Base-by-base conservation (phyloP, 352 stramenopile genomes). In the Globisporangium sylvaticum region DNA sequence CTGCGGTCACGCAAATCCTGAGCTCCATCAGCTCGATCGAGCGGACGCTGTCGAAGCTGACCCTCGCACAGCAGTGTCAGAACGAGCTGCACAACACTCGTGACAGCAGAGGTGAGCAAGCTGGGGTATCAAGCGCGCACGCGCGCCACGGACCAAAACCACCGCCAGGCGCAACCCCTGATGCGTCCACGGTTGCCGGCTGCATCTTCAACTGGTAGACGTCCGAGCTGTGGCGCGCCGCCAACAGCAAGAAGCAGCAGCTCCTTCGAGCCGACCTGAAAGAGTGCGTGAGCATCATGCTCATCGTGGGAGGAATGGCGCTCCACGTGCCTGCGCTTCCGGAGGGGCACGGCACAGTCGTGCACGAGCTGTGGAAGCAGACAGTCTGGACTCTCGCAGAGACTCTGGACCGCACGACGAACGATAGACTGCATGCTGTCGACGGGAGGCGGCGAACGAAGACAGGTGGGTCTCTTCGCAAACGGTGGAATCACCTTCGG, bases 211-310 rank as follows among this genome's bases (percentile, higher is more conserved):
- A 63, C 29, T 64, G 55, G 55, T 63, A 67, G 22, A 56, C 44
- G 7, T 25, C 59, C 2, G 31, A 67, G 55, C 54, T 64, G 42
- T 71, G 66, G 42, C 24, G 44, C 24, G 64, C 61, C 31, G 62
- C 67, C 58, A 62, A 39, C 9, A 24, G 52, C 25, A 66, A 66
- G 20, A 68, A 68, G 39, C 46, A 65, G 37, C 56, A 72, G 29
- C 62, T 66, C 52, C 18, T 52, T 10, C 67, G 61, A 22, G 55
- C 55, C 27, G 55, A 68, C 27, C 54, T 65, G 31, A 72, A 72
- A 53, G 56, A 44, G 42, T 60, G 57, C 57, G 29, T 68, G 14
- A 72, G 59, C n/a, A 65, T 71, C 25, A 68, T 72, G 62, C 39
- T 59, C 1, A 46, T 67, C 1, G 18, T 52, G 25, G 34, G 22